Percentiles rank a stretch among this genome's conserved stretches.
These are phyloP conservation scores for Penicillium sp. DNA, from an alignment of 2,329 filamentous ascomycete species.

Conservation along the genomic window DNA sequence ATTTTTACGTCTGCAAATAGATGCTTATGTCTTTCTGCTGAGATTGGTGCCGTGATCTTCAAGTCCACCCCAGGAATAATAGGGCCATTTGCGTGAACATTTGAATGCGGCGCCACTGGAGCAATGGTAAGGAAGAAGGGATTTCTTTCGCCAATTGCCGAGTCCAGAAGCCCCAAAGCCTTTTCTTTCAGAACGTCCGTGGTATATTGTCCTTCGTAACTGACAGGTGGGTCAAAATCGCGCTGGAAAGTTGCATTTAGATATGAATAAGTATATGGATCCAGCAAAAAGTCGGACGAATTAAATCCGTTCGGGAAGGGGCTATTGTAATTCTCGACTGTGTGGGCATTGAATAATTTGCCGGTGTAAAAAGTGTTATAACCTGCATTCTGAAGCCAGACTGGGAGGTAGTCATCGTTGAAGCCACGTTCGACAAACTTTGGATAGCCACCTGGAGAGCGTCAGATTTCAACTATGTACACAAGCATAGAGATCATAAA, in stretches of 20 bases:
- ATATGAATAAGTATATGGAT: constrained; percentile 64
- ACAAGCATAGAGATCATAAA: not conserved
- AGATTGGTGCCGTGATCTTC: constrained; percentile 53
- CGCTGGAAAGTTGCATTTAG: constrained; percentile 65
- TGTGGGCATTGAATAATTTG: constrained; percentile 58
- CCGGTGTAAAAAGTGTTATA: constrained; percentile 58
- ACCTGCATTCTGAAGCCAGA: constrained; percentile 54
- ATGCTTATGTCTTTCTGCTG: constrained; percentile 62
- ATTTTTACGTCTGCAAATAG: constrained; percentile 65
- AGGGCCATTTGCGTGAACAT: constrained; percentile 46
- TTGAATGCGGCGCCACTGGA: constrained; percentile 67
- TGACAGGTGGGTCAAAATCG: constrained; percentile 59
- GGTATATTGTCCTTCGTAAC: constrained; percentile 57
- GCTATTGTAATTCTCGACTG: constrained; percentile 50
- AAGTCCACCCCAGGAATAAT: not conserved
- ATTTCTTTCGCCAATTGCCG: constrained; percentile 55
- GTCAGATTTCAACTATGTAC: not conserved
- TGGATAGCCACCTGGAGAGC: constrained; percentile 41
- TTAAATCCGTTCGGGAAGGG: constrained; percentile 20
- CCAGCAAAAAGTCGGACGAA: constrained; percentile 41
- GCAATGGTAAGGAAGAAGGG: constrained; percentile 71
- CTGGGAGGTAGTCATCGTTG: constrained; percentile 52
- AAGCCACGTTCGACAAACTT: constrained; percentile 53
- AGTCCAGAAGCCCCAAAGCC: constrained; percentile 61
- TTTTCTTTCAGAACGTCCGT: constrained; percentile 63